phyloP scores from a whole-genome alignment of 345 rosid species.

The Erysimum cheiranthoides region DNA sequence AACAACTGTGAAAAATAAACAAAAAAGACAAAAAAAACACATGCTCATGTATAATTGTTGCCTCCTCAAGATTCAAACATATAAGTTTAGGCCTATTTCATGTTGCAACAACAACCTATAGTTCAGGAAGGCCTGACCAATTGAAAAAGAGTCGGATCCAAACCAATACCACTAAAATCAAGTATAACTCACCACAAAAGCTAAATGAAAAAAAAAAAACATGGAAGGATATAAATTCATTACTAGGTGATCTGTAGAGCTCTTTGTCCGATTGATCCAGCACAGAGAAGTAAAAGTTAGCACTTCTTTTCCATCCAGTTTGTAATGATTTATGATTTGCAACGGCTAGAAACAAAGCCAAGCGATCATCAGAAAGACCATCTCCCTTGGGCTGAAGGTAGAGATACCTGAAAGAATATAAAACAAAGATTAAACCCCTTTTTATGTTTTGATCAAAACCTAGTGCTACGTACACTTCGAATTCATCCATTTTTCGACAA shows the following conservation, averaged over 20 bases:
- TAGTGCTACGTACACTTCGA: neutral
- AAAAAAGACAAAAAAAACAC: neutral
- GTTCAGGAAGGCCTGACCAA: neutral
- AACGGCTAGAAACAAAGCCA: neutral
- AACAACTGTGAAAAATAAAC: conserved; percentile 8
- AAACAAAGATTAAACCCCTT: neutral
- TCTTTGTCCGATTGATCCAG: conserved; percentile 31
- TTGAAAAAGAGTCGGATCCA: neutral
- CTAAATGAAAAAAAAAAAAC: neutral
- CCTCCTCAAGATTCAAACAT: conserved; percentile 10
- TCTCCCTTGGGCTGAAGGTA: neutral
- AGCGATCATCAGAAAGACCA: neutral
- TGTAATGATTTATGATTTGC: neutral
- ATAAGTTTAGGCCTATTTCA: neutral
- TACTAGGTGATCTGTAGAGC: conserved; percentile 18
- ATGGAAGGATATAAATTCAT: neutral
- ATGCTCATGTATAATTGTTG: neutral
- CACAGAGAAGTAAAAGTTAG: neutral
- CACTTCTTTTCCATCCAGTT: conserved; percentile 21
- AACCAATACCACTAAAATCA: neutral
- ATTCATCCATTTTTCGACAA: neutral
- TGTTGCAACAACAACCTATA: neutral
- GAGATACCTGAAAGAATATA: conserved; percentile 2
- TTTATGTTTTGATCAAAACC: neutral
- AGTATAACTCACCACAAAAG: neutral